Evolutionary conservation across 75 land plant species (phyloP), one percentile per base, ranked within the genome.

Genomic region (Sequoiadendron giganteum): DNA sequence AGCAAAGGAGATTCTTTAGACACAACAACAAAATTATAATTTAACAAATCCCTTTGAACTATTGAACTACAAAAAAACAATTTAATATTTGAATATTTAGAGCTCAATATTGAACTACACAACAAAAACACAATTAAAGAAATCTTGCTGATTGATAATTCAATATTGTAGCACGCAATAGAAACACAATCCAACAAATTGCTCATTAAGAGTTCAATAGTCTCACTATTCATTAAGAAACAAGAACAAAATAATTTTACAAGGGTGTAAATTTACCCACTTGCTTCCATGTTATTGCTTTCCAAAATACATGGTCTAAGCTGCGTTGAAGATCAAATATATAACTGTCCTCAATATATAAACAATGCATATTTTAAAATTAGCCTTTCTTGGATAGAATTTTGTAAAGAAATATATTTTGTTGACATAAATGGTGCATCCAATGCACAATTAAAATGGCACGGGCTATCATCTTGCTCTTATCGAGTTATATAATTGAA

Each of bases 401-500:
- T 81, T 42, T 82, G 16, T 16, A 42, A 8, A 11, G 5, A 21
- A 43, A 30, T 82, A 30, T 82, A 42, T 82, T 42, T 42, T n/a
- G 16, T 21, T 42, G 43, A 79, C 39, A 38, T 81, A 82, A 82
- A 13, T 14, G 21, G 82, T 79, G 28, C 19, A 79, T 16, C 16
- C 49, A 43, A 82, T 45, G n/a, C 11, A 82, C 43, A 39, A 28
- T 43, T 82, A 18, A 19, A 13, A 3, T 25, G 1, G 43, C 77
- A 18, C 14, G 49, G 52, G 45, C 55, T 83, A 79, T 45, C 84
- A 89, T 72, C 91, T 85, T 28, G 90, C 93, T 73, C 93, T 89
- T 15, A 93, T 70, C 11, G 93, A 91, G 86, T 90, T 91, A 89
- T 95, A 95, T 28, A 95, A 34, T 10, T 86, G 85, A 28, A 93